Conservation (phyloP, 1,284 basidiomycete genomes). For the Jaminaea rosea region DNA sequence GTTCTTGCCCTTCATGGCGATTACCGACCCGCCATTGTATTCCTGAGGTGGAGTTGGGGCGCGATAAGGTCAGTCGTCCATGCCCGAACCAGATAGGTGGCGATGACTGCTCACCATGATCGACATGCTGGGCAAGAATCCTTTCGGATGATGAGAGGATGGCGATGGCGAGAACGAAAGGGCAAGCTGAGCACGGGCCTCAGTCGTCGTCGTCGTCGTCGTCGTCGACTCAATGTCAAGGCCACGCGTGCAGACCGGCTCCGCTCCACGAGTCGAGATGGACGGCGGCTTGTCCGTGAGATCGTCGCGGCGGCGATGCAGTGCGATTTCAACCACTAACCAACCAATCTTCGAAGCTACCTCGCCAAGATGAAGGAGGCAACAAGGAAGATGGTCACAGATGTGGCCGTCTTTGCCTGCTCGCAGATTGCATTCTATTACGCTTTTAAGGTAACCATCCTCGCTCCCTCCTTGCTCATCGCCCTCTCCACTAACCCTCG, state of each 20-base stretch:
- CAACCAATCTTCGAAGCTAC: no score
- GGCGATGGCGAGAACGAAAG: no score
- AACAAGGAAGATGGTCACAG: conserved; percentile 39
- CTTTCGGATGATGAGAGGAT: no score
- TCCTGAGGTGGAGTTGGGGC: conserved; percentile 51
- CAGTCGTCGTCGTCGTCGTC: no score
- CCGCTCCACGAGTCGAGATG: no score
- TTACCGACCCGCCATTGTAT: conserved; percentile 88
- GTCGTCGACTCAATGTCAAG: no score
- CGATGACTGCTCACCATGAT: not conserved
- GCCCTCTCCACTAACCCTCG: no score
- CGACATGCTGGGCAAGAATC: not conserved
- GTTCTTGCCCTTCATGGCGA: conserved; percentile 98
- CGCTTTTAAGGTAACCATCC: conserved; percentile 43
- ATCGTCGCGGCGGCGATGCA: no score
- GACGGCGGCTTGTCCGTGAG: no score
- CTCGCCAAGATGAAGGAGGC: conserved; percentile 30
- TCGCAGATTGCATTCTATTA: conserved; percentile 48
- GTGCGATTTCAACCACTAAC: no score
- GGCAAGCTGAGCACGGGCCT: no score
- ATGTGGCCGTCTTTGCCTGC: conserved; percentile 10
- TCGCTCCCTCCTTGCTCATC: not conserved
- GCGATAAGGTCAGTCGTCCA: not conserved
- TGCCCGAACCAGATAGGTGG: not conserved
- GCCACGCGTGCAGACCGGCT: no score